Percentiles rank a stretch among this genome's conserved stretches.
Conservation (phyloP, 306 rosid genomes). For the Pueraria montana region DNA sequence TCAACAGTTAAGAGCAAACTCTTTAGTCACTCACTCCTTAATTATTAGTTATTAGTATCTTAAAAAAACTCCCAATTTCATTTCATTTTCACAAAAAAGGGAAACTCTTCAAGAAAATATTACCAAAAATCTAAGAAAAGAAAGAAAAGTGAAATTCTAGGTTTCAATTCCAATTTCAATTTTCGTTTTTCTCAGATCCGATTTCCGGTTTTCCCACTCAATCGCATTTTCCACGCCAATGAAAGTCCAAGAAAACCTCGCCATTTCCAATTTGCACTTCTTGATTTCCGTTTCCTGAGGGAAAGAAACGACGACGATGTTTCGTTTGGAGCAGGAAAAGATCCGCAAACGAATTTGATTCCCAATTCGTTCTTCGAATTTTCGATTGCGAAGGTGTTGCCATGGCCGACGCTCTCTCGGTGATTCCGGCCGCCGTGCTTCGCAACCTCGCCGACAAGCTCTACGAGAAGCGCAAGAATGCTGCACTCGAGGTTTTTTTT, state of each 20-base stretch:
- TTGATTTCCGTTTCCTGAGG: slow-evolving; percentile 13
- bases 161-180: slow-evolving; percentile 8
- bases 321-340: slow-evolving; percentile 54
- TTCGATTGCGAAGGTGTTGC: slow-evolving; percentile 39
- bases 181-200: slow-evolving; percentile 39
- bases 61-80: slow-evolving; percentile 13
- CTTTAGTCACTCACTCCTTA: slow-evolving; percentile 6
- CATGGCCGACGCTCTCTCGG: slow-evolving; percentile 82
- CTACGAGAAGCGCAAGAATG: slow-evolving; percentile 98
- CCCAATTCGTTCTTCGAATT: neutral
- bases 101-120: slow-evolving; percentile 2
- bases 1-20: neutral
- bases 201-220: slow-evolving; percentile 27
- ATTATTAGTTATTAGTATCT: neutral
- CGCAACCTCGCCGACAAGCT: slow-evolving; percentile 97
- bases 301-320: slow-evolving; percentile 23
- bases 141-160: neutral
- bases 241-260: neutral
- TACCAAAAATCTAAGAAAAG: neutral
- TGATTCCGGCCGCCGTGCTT: slow-evolving; percentile 76
- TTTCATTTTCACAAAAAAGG: slow-evolving; percentile 7
- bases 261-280: neutral
- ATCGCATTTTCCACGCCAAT: slow-evolving; percentile 37
- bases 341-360: slow-evolving; percentile 56
- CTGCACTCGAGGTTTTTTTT: slow-evolving; percentile 84